A percentile compares a stretch with the other conserved stretches of the same genome.
phyloP scores from a whole-genome alignment of 345 rosid genomes.

The Turnera subulata region DNA sequence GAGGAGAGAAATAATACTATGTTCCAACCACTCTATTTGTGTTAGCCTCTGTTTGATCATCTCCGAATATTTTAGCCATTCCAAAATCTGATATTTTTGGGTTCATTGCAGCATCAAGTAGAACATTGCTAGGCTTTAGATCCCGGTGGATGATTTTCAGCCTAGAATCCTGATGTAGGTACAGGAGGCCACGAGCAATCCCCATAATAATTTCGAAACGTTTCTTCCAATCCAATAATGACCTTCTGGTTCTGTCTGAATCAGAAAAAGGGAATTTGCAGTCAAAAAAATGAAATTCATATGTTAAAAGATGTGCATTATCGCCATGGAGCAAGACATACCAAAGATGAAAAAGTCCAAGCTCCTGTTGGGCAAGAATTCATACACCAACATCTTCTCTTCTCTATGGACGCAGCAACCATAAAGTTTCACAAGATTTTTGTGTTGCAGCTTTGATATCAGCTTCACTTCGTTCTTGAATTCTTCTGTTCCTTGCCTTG shows the following conservation, averaged over 20 bases:
- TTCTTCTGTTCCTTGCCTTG: constrained; percentile 11
- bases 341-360: neutral
- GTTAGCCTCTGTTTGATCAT: constrained; percentile 42
- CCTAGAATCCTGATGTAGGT: constrained; percentile 74
- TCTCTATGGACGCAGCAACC: constrained; percentile 1
- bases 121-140: constrained; percentile 58
- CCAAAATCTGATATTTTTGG: constrained; percentile 73
- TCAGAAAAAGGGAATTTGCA: neutral
- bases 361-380: neutral
- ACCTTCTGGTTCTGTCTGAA: constrained; percentile 41
- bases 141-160: constrained; percentile 72
- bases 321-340: neutral
- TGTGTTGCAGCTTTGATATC: constrained; percentile 15
- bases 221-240: constrained; percentile 45
- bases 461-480: constrained; percentile 12
- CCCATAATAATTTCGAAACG: constrained; percentile 50
- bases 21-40: constrained; percentile 67
- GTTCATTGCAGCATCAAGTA: constrained; percentile 43
- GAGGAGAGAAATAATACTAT: constrained; percentile 40
- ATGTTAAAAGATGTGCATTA: no score
- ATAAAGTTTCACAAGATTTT: constrained; percentile 5
- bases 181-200: constrained; percentile 64
- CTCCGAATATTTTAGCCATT: constrained; percentile 54
- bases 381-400: neutral
- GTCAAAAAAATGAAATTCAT: neutral